Percentiles rank a stretch among this genome's conserved stretches.
Conservation (phyloP, 2,329 filamentous ascomycete species). For the Colletotrichum tofieldiae region DNA sequence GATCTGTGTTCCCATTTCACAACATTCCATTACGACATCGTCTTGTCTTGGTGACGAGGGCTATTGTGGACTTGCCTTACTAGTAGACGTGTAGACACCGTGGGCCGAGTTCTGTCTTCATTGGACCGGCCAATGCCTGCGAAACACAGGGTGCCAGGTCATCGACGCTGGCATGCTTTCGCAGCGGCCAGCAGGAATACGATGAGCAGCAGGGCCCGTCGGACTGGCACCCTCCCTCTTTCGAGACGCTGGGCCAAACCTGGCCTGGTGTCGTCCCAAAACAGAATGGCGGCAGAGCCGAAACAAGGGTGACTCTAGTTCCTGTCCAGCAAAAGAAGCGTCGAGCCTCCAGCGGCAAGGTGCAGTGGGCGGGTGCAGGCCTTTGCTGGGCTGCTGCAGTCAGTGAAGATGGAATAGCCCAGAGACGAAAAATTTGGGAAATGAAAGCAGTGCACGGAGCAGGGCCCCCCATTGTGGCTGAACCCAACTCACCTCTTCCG, state of each 20-base stretch:
- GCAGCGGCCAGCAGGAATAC: constrained; percentile 18
- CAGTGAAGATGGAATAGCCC: background rate
- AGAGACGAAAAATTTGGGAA: constrained; percentile 12
- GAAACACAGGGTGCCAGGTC: constrained; percentile 36
- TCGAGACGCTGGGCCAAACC: constrained; percentile 13
- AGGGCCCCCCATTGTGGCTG: constrained; percentile 35
- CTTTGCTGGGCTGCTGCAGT: constrained; percentile 6
- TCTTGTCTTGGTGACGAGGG: background rate
- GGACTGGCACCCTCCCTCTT: constrained; percentile 25
- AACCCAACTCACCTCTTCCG: constrained; percentile 39
- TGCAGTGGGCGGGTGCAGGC: constrained; percentile 33
- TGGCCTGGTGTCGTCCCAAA: constrained; percentile 31
- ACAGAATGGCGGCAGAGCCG: constrained; percentile 29
- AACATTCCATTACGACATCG: background rate
- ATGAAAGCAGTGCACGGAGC: constrained; percentile 27
- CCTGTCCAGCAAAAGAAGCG: constrained; percentile 13
- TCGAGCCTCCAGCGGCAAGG: constrained; percentile 20
- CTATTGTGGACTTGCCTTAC: background rate
- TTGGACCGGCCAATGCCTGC: constrained; percentile 32
- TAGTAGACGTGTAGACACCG: background rate
- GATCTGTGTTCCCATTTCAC: background rate
- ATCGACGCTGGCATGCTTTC: constrained; percentile 27
- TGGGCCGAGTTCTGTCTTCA: constrained; percentile 3
- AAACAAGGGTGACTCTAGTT: constrained; percentile 35
- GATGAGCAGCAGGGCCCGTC: constrained; percentile 32